These are phyloP conservation scores for Viola pubescens DNA, from an alignment of 441 rosid genomes.

Conservation along the genomic window DNA sequence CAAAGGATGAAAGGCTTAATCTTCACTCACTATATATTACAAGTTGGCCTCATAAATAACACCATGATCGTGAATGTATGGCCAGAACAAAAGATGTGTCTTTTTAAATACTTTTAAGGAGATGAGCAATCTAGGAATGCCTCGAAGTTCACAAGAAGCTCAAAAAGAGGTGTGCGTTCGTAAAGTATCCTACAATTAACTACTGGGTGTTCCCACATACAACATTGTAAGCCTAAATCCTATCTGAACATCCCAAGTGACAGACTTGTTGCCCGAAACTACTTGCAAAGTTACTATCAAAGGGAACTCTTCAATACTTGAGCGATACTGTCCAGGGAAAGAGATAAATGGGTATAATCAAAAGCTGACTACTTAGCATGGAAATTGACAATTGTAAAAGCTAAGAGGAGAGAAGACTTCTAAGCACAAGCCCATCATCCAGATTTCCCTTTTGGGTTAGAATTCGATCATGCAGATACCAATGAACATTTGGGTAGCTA, in stretches of 20 bases:
- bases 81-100: too few species aligned
- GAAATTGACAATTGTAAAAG: not conserved
- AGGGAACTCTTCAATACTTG: not conserved
- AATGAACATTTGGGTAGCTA: not conserved
- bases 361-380: too few species aligned
- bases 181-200: not conserved
- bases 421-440: conserved; percentile 1
- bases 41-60: too few species aligned
- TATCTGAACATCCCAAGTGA: not conserved
- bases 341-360: too few species aligned
- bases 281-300: not conserved
- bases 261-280: not conserved
- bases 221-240: not conserved
- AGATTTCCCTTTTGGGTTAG: not conserved
- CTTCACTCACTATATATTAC: too few species aligned
- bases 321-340: not conserved
- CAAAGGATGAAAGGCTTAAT: not conserved
- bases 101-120: too few species aligned
- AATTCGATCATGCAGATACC: not conserved
- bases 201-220: not conserved
- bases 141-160: not conserved
- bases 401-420: not conserved
- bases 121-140: not conserved
- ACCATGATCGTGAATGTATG: too few species aligned
- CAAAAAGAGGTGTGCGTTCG: not conserved